Evolutionary conservation across 2,329 filamentous ascomycete genomes (phyloP).

Genomic region (Epichloe baconii): DNA sequence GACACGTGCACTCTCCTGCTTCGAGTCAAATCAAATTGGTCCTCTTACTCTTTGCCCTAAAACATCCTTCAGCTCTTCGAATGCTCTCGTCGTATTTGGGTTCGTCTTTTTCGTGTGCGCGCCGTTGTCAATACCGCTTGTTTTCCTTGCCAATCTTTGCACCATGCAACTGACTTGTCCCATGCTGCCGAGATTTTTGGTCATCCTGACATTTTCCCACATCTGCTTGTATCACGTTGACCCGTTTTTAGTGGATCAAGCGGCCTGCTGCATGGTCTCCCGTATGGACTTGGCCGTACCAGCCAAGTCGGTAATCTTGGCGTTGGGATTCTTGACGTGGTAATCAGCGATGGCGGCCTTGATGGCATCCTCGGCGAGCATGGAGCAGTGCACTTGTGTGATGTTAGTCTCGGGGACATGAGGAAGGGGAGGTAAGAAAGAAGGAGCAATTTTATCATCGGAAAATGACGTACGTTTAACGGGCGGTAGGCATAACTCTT

Average conservation of each 20-base stretch:
- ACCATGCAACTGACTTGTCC: background rate
- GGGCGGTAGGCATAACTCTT: conserved; percentile 80
- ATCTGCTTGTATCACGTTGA: background rate
- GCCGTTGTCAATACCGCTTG: background rate
- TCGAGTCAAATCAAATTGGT: background rate
- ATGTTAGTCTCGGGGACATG: background rate
- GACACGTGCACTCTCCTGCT: background rate
- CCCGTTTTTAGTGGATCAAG: conserved; percentile 1
- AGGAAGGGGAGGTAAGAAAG: conserved; percentile 13
- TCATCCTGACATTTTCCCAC: background rate
- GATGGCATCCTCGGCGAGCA: conserved; percentile 85
- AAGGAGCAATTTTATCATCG: background rate
- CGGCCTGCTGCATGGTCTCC: conserved; percentile 8
- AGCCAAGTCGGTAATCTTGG: conserved; percentile 57
- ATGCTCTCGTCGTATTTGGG: no score
- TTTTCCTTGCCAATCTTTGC: background rate
- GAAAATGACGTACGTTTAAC: conserved; percentile 57
- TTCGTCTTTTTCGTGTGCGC: no score
- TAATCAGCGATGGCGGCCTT: conserved; percentile 84
- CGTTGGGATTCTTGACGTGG: conserved; percentile 56
- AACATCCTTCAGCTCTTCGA: no score
- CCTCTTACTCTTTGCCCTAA: no score
- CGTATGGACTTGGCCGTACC: conserved; percentile 42
- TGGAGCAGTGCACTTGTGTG: conserved; percentile 69
- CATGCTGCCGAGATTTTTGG: background rate